phyloP scores from a whole-genome alignment of 2,329 filamentous ascomycete genomes.

The Colletotrichum tofieldiae region DNA sequence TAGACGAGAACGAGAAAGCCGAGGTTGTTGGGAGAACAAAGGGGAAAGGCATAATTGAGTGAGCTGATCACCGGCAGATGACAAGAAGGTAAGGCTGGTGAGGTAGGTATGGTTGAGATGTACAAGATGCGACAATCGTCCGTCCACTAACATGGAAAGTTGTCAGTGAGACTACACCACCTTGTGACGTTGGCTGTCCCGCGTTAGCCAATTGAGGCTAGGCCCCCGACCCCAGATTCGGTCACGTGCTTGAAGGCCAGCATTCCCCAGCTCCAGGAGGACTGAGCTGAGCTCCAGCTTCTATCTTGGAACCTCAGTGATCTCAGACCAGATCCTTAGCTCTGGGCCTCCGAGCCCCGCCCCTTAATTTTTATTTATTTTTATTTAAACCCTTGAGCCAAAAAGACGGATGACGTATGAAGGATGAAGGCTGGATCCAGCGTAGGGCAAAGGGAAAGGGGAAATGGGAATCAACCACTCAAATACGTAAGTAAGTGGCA shows the following conservation, averaged over 20 bases:
- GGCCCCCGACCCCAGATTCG: conserved; percentile 22
- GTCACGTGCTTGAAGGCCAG: conserved; percentile 32
- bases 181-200: conserved; percentile 40
- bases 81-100: background rate
- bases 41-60: conserved; percentile 83
- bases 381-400: background rate
- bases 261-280: background rate
- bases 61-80: background rate
- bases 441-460: background rate
- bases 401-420: background rate
- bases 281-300: background rate
- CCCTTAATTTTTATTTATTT: no score
- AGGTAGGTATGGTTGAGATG: conserved; percentile 1
- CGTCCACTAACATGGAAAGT: conserved; percentile 35
- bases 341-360: no score
- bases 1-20: conserved; percentile 84
- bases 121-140: conserved; percentile 8
- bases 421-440: background rate
- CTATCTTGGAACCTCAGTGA: background rate
- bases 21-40: conserved; percentile 93
- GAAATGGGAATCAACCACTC: background rate
- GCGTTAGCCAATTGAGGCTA: conserved; percentile 30
- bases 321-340: background rate
- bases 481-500: background rate
- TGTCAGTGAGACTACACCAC: conserved; percentile 22